A percentile compares a stretch with the other conserved stretches of the same genome.
Conservation (phyloP, 495 filamentous ascomycete species). For the Neurospora pannonica region DNA sequence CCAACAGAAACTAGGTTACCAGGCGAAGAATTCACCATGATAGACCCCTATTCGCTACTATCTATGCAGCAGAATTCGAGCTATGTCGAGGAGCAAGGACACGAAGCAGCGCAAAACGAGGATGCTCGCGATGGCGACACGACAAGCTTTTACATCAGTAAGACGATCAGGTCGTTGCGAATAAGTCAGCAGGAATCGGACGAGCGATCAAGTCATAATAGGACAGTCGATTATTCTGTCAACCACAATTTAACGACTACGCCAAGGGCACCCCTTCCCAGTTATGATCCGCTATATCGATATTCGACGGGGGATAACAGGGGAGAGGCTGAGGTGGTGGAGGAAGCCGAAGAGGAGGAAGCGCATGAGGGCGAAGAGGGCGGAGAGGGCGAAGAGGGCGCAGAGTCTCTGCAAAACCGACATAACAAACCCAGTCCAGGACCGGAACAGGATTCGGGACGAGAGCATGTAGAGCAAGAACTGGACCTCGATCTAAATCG, state of each 20-base stretch:
- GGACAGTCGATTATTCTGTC: neutral
- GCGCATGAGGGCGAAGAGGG: neutral
- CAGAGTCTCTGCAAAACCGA: too few relatives aligned
- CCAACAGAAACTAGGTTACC: conserved; percentile 33
- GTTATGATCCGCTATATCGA: neutral
- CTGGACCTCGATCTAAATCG: neutral
- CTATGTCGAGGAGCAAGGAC: conserved; percentile 21
- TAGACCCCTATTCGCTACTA: conserved; percentile 33
- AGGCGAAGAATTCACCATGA: conserved; percentile 42
- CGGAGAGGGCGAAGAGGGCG: too few relatives aligned
- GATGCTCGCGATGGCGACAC: conserved; percentile 37
- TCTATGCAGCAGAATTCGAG: conserved; percentile 31
- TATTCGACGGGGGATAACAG: neutral
- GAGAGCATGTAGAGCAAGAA: conserved; percentile 17
- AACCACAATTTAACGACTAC: neutral
- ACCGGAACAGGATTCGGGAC: conserved; percentile 4
- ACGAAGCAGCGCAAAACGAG: conserved; percentile 17
- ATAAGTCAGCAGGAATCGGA: neutral
- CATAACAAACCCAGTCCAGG: neutral
- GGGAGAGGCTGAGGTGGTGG: neutral
- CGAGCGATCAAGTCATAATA: neutral
- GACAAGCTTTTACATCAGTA: conserved; percentile 35
- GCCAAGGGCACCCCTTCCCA: neutral
- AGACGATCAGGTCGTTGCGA: conserved; percentile 25
- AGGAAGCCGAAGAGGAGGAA: neutral